Percentiles rank a stretch among this genome's conserved stretches.
Evolutionary conservation across 2,329 filamentous ascomycete genomes (phyloP).

Genomic region (Ascocoryne sarcoides): DNA sequence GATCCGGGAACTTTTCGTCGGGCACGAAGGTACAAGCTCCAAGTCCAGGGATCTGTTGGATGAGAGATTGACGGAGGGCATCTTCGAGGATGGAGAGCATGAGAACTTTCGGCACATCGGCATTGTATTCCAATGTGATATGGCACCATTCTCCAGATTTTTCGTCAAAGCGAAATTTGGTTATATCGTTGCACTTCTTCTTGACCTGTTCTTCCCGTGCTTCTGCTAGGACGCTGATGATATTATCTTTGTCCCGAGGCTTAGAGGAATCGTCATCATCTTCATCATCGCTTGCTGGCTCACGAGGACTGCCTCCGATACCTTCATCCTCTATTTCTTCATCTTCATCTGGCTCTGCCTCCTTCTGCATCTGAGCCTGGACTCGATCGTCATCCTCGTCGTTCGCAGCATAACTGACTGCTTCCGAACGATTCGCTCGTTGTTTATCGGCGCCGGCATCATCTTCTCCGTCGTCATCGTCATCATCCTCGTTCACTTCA

Average conservation of each 20-base stretch:
- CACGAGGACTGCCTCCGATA: slow-evolving; percentile 40
- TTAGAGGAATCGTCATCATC: slow-evolving; percentile 27
- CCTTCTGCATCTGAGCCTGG: slow-evolving; percentile 51
- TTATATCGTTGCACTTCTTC: slow-evolving; percentile 56
- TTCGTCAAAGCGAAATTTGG: slow-evolving; percentile 73
- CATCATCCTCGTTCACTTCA: slow-evolving; percentile 43
- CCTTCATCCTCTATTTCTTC: slow-evolving; percentile 42
- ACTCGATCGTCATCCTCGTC: slow-evolving; percentile 84
- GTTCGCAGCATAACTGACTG: slow-evolving; percentile 82
- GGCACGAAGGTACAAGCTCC: slow-evolving; percentile 60
- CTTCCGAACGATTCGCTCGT: slow-evolving; percentile 67
- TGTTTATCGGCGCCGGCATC: slow-evolving; percentile 70
- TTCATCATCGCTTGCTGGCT: slow-evolving; percentile 26
- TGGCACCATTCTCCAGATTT: slow-evolving; percentile 64
- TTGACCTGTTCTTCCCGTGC: slow-evolving; percentile 56
- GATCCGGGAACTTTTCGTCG: slow-evolving; percentile 45
- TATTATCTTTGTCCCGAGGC: slow-evolving; percentile 11
- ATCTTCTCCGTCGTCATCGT: slow-evolving; percentile 51
- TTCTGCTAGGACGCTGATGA: slow-evolving; percentile 17
- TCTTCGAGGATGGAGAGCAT: slow-evolving; percentile 87
- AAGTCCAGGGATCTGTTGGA: slow-evolving; percentile 78
- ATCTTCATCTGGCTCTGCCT: slow-evolving; percentile 49
- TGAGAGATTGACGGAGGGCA: slow-evolving; percentile 67
- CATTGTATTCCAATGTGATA: slow-evolving; percentile 75
- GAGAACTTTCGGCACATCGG: slow-evolving; percentile 76